Base-by-base conservation (phyloP, 1,139 yeast genomes). In the Tardiomyces blankii region DNA sequence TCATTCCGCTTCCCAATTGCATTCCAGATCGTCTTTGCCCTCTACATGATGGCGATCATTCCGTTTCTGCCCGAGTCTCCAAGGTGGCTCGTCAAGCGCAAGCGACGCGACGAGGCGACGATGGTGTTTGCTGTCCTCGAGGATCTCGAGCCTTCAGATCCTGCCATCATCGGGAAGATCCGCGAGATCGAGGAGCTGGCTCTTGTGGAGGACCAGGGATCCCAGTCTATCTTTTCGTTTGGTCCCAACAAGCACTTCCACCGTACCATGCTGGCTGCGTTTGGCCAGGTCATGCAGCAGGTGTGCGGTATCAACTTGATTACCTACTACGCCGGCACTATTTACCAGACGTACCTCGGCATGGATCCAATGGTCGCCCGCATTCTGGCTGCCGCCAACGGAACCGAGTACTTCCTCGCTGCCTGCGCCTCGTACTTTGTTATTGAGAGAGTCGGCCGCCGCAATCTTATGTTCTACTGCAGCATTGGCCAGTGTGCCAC, bases 251-350 rank as follows among this genome's bases (percentile, higher is more conserved):
- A 71, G 56, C 69, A 73, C 50, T 71, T 74, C 54, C 78, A 74
- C 49, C 62, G 80, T 46, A 66, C 69, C 6, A 59, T 66, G 50
- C 63, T 77, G 47, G 78, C 75, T 1, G 66, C 66, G 39, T 72
- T 75, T 67, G 64, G 69, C 12, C 77, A 73, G 57, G 75, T 78
- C 55, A 73, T 78, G 68, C 86, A 80, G 66, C 87, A 81, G 64
- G 72, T 80, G 68, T 78, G 86, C 44, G 89, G 88, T 65, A 72
- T 80, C 52, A 82, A 81, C 65, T 80, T 80, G 55, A 75, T 81
- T 48, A 77, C 62, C 14, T 64, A 63, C 50, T 64, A 46, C 25
- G 74, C 74, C 13, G 74, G 72, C 16, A 67, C 70, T 3, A 67
- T 75, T 49, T 74, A 69, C 53, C 72, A 72, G 53, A 54, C 58